Evolutionary conservation across 371 early-diverging fungal genomes (phyloP), one percentile per base, ranked within the genome.

Genomic region (Thermomucor indicae-seudaticae): DNA sequence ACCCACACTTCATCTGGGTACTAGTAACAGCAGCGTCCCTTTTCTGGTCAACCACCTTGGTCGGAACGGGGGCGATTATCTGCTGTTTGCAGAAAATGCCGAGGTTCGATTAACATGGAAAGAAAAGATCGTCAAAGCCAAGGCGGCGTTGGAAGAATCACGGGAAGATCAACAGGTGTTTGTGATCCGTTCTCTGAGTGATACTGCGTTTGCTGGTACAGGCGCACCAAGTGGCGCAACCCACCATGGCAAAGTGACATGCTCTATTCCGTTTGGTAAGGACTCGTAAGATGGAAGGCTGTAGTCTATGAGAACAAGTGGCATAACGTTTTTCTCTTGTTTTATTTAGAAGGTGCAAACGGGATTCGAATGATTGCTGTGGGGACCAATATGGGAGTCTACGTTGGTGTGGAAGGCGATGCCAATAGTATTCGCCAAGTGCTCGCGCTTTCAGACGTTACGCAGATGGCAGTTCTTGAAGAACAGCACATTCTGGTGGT

Each of bases 381-480:
- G 23, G 94, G 91, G 27, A 90, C 94, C 1, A 88, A 90, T 46
- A 58, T 72, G 22, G 94, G 96, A 11, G 67, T 95, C n/a, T 76
- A 67, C 64, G 64, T 70, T 46, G 75, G 75, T 14, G 60, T 62
- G 35, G 67, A 66, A 49, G 70, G 67, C 4, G 67, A 66, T 22
- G 57, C 67, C 10, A 53, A 50, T 27, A 60, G 58, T 12, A 62
- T 64, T 30, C 57, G 51, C 1, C 65, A 57, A 23, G 70, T 65
- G 0, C 20, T 75, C 8, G 27, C 63, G 20, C 40, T 75, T 8
- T 43, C 57, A 0, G 61, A 75, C 44, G 67, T 75, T 4, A 57
- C 52, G 8, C 72, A 72, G 17, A 65, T 75, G 20, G 67, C 61
- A 19, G 63, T 72, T 8, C 38, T 75, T 22, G 63, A 70, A 49